phyloP scores from a whole-genome alignment of 176 grass and related monocot genomes.

The Musa troglodytarum region DNA sequence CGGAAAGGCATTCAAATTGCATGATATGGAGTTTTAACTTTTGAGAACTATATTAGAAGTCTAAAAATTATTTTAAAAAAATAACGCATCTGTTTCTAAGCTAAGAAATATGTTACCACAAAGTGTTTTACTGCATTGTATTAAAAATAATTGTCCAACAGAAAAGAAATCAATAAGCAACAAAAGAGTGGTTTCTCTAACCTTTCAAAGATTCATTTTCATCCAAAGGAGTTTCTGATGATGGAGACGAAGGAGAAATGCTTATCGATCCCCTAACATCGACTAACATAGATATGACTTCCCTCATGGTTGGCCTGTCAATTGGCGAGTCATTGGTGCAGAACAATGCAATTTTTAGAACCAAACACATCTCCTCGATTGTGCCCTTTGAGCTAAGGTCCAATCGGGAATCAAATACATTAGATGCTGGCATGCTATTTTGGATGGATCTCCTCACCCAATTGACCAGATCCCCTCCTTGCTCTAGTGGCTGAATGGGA shows the following conservation, averaged over 20 bases:
- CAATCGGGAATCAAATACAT: conserved; percentile 66
- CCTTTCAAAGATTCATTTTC: conserved; percentile 19
- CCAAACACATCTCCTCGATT: conserved; percentile 65
- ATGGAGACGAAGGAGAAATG: conserved; percentile 41
- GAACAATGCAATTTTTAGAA: conserved; percentile 86
- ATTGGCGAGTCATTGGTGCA: conserved; percentile 79
- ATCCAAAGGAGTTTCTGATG: conserved; percentile 37
- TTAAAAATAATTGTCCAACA: too few species aligned
- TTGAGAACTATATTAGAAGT: background rate
- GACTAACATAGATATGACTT: conserved; percentile 90
- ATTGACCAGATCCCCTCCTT: conserved; percentile 98
- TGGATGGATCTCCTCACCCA: conserved; percentile 58
- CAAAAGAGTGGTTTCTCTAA: conserved; percentile 5
- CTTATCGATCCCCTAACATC: conserved; percentile 53
- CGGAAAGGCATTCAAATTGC: background rate
- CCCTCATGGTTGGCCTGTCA: conserved; percentile 89
- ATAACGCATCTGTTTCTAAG: background rate
- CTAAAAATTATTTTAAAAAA: background rate
- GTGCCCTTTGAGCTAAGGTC: conserved; percentile 42
- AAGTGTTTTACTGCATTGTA: too few species aligned
- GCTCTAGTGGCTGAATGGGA: conserved; percentile 85
- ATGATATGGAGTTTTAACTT: background rate
- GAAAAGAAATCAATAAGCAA: background rate
- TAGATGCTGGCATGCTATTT: conserved; percentile 26
- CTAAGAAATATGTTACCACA: background rate